phyloP scores from a whole-genome alignment of 352 stramenopile species.

The Globisporangium polare region DNA sequence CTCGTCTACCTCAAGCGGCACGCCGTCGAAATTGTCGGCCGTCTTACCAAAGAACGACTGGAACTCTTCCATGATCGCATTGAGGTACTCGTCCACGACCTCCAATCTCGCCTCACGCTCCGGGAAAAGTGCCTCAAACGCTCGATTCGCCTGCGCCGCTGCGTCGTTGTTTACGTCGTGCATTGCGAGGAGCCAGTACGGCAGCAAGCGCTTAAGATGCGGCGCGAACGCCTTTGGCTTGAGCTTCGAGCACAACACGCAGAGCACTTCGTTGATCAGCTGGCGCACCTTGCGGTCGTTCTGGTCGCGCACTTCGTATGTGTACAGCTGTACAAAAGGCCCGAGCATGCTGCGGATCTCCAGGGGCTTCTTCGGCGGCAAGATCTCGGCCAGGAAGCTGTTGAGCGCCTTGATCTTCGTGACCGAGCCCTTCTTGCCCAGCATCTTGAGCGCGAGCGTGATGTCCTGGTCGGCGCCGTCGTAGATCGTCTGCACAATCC shows the following conservation, averaged over 20 bases:
- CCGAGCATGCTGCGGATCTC: conserved; percentile 71
- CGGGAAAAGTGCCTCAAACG: conserved; percentile 51
- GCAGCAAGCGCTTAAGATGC: conserved; percentile 66
- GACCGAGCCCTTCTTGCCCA: conserved; percentile 77
- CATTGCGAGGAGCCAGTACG: conserved; percentile 80
- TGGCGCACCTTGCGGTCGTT: conserved; percentile 82
- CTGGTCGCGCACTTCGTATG: conserved; percentile 77
- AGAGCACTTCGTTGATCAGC: conserved; percentile 70
- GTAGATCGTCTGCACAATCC: conserved; percentile 56
- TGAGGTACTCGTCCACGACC: conserved; percentile 38
- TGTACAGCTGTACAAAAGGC: conserved; percentile 76
- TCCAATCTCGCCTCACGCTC: conserved; percentile 25
- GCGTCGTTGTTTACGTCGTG: conserved; percentile 68
- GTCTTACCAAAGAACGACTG: conserved; percentile 60
- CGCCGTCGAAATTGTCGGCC: conserved; percentile 53
- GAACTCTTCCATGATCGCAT: conserved; percentile 56
- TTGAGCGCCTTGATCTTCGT: conserved; percentile 82
- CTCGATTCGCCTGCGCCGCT: conserved; percentile 37
- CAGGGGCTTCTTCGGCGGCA: conserved; percentile 51
- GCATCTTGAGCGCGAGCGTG: conserved; percentile 76
- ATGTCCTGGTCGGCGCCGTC: conserved; percentile 77
- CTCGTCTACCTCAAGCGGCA: conserved; percentile 56
- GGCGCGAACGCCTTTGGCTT: conserved; percentile 63
- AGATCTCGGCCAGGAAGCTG: conserved; percentile 49
- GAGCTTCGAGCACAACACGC: conserved; percentile 51